Conservation (phyloP, 1,284 basidiomycete species). For the Sutorius eximius region DNA sequence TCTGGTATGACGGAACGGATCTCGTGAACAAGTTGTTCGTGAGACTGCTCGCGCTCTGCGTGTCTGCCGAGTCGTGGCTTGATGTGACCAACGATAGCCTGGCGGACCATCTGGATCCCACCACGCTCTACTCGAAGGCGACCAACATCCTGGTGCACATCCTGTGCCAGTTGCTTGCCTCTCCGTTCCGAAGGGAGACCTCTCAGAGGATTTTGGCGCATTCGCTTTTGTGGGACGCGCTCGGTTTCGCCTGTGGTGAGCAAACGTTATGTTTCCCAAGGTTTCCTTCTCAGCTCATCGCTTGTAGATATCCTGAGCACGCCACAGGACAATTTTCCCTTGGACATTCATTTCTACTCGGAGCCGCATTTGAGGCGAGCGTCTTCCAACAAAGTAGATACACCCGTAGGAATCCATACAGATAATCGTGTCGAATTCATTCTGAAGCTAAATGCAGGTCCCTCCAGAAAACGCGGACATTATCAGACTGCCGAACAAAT, state of each 20-base stretch:
- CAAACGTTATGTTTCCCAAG: background rate
- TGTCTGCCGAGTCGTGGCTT: conserved; percentile 58
- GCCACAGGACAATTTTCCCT: conserved; percentile 35
- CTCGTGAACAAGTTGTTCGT: conserved; percentile 50
- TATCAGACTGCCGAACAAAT: conserved; percentile 39
- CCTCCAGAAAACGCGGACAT: conserved; percentile 33
- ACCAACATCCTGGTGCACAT: conserved; percentile 37
- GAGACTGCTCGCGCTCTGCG: conserved; percentile 52
- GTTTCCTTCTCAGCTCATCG: conserved; percentile 4
- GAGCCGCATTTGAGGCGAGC: conserved; percentile 22
- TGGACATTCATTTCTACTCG: conserved; percentile 34
- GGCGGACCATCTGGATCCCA: conserved; percentile 41
- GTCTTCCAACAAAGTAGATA: conserved; percentile 21
- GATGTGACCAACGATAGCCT: conserved; percentile 40
- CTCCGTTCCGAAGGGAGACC: conserved; percentile 33
- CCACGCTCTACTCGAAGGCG: conserved; percentile 39
- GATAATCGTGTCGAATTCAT: background rate
- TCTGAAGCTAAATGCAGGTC: conserved; percentile 24
- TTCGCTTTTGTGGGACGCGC: conserved; percentile 44
- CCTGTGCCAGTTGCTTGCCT: conserved; percentile 43
- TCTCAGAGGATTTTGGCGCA: conserved; percentile 46
- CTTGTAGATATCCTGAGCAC: conserved; percentile 38
- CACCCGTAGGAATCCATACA: conserved; percentile 27
- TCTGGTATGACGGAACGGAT: conserved; percentile 47
- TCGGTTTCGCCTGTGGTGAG: conserved; percentile 48